Percentiles rank a stretch among this genome's conserved stretches.
Conservation (phyloP, 225 moss, liverwort and hornwort genomes). For the Physcomitrellopsis africana region DNA sequence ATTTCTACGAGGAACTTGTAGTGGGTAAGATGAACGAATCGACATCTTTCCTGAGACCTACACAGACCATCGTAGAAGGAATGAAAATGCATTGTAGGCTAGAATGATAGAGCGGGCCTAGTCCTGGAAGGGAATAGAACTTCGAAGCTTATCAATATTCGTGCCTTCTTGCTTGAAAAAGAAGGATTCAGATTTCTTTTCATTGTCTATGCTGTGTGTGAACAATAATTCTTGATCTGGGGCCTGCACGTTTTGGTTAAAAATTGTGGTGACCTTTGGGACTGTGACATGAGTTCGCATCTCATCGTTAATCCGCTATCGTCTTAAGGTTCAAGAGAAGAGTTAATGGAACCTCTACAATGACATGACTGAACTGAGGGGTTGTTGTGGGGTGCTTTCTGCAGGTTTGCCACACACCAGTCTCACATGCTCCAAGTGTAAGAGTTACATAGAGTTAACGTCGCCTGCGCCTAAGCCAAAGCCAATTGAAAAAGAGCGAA, state of each 20-base stretch:
- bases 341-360: slow-evolving; percentile 25
- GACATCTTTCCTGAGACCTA: background rate
- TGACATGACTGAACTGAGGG: slow-evolving; percentile 45
- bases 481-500: slow-evolving; percentile 52
- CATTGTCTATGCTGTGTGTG: slow-evolving; percentile 1
- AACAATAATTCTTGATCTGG: slow-evolving; percentile 19
- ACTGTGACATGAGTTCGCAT: slow-evolving; percentile 11
- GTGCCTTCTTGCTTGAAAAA: slow-evolving; percentile 25
- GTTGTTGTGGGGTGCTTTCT: slow-evolving; percentile 69
- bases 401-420: slow-evolving; percentile 79
- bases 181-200: slow-evolving; percentile 21
- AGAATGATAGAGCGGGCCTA: slow-evolving; percentile 3
- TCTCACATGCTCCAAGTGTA: slow-evolving; percentile 76
- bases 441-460: slow-evolving; percentile 57
- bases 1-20: background rate
- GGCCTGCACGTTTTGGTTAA: slow-evolving; percentile 2
- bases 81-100: slow-evolving; percentile 8
- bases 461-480: slow-evolving; percentile 51
- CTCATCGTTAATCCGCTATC: background rate
- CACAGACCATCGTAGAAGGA: background rate
- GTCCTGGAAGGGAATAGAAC: background rate
- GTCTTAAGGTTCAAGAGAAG: slow-evolving; percentile 11
- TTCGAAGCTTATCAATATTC: background rate
- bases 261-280: slow-evolving; percentile 13
- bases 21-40: background rate